Evolutionary conservation across 495 filamentous ascomycete species (phyloP).

Genomic region (Penicillium lagena): DNA sequence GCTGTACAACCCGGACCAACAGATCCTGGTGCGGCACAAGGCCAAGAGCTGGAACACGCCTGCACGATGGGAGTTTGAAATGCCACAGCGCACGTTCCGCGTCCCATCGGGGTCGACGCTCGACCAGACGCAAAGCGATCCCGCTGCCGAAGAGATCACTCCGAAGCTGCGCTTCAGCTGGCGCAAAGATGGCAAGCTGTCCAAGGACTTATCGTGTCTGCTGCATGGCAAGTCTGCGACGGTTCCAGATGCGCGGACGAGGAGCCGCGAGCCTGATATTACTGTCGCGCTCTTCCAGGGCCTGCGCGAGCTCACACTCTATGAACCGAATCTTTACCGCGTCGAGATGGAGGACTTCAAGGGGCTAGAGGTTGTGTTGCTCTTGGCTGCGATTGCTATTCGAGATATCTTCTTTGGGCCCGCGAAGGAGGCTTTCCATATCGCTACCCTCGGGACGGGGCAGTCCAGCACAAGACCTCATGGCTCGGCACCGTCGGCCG

Average conservation of each 20-base stretch:
- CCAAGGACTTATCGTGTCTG: constrained; percentile 75
- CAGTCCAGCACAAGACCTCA: constrained; percentile 1
- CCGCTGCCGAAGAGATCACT: constrained; percentile 58
- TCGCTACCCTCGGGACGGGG: constrained; percentile 31
- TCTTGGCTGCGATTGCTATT: constrained; percentile 80
- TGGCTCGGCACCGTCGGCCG: neutral
- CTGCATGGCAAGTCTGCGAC: constrained; percentile 68
- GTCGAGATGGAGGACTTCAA: constrained; percentile 94
- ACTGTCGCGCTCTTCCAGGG: constrained; percentile 73
- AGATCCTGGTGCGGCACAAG: constrained; percentile 62
- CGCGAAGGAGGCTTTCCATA: constrained; percentile 70
- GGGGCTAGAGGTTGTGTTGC: constrained; percentile 79
- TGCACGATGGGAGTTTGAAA: constrained; percentile 83
- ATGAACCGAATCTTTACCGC: constrained; percentile 83
- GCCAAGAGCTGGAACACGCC: constrained; percentile 70
- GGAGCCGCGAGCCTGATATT: constrained; percentile 88
- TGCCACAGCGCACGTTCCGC: constrained; percentile 80
- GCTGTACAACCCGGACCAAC: constrained; percentile 92
- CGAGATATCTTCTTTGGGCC: constrained; percentile 74
- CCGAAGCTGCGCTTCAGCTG: constrained; percentile 83
- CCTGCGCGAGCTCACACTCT: constrained; percentile 70
- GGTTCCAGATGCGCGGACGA: constrained; percentile 55
- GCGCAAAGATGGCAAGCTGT: constrained; percentile 84
- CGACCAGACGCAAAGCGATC: constrained; percentile 68
- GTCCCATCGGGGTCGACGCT: constrained; percentile 68